Base-by-base conservation (phyloP, 495 filamentous ascomycete genomes). In the Aspergillus incahuasiensis region DNA sequence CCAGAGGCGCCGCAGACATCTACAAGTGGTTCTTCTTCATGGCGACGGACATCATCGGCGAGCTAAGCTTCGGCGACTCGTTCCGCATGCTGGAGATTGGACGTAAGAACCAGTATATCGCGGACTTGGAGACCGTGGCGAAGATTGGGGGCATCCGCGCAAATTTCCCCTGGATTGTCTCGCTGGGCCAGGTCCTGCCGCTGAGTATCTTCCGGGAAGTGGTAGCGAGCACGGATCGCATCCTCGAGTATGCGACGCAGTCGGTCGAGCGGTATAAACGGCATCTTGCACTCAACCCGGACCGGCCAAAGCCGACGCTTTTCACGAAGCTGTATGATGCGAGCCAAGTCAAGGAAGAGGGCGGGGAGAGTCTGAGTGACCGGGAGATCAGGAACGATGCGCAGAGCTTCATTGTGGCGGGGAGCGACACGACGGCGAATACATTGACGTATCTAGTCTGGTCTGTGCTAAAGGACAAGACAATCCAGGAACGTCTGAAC, bases 21-120 rank as follows among this genome's bases (percentile, higher is more conserved):
- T 72, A 73, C 48, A 78, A 79, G 51, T 86, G 83, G 83, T 81
- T 70, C 68, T 54, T 76, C 20, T 81, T 82, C 46, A 75, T 85
- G 77, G 68, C 79, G 11, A 77, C 77, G 0, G 83, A 86, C 51
- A 69, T 83, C 5, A 79, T 83, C 39, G 74, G 74, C 1, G 71
- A 82, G 18, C 63, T 85, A 16, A 76, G 69, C 15, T 86, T 86
- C 63, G 82, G 83, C 0, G 78, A 82, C 24, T 78, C 75, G 0
- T 84, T 86, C 54, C 64, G 64, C 3, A 80, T 78, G 71, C 67
- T 84, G 2, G 79, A 85, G 48, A 60, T 54, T 5, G 80, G 76
- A 8, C 61, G 76, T 71, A 71, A 72, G 64, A 75, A 65, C 11
- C 69, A 77, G 62, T 79, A 78, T 47, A 63, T 62, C 52, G 45